phyloP scores from a whole-genome alignment of 805 yeast species.

The Schizosaccharomyces octosporus region DNA sequence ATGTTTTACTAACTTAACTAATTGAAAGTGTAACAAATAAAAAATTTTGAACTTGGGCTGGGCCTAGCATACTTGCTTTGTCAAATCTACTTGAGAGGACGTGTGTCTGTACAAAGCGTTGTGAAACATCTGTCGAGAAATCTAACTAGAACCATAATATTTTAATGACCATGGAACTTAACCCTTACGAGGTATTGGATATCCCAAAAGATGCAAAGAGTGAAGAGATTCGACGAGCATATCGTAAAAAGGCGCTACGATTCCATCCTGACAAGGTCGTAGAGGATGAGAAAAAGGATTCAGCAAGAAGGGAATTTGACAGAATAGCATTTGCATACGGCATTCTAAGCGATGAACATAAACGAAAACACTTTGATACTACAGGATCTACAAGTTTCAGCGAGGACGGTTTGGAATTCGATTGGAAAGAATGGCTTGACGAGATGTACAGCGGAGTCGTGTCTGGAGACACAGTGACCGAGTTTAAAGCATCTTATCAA shows the following conservation, averaged over 20 bases:
- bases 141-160: neutral
- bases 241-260: constrained; percentile 34
- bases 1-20: too few species aligned
- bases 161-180: constrained; percentile 17
- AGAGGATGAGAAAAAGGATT: constrained; percentile 15
- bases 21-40: too few species aligned
- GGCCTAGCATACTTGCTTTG: too few species aligned
- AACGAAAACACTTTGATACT: constrained; percentile 35
- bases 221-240: constrained; percentile 38
- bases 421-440: constrained; percentile 17
- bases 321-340: constrained; percentile 52
- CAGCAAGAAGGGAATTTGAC: constrained; percentile 27
- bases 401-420: constrained; percentile 13
- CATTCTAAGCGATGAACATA: constrained; percentile 32
- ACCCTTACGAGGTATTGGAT: constrained; percentile 35
- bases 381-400: constrained; percentile 36
- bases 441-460: constrained; percentile 14
- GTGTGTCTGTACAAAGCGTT: too few species aligned
- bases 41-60: too few species aligned
- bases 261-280: constrained; percentile 51
- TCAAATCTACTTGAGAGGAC: too few species aligned
- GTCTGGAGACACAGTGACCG: constrained; percentile 27
- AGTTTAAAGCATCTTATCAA: constrained; percentile 43
- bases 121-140: too few species aligned
- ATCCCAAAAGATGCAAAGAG: constrained; percentile 18